A percentile compares a stretch with the other conserved stretches of the same genome.
Evolutionary conservation across 2,329 filamentous ascomycete genomes (phyloP).

Genomic region (Gliomastix tumulicola): DNA sequence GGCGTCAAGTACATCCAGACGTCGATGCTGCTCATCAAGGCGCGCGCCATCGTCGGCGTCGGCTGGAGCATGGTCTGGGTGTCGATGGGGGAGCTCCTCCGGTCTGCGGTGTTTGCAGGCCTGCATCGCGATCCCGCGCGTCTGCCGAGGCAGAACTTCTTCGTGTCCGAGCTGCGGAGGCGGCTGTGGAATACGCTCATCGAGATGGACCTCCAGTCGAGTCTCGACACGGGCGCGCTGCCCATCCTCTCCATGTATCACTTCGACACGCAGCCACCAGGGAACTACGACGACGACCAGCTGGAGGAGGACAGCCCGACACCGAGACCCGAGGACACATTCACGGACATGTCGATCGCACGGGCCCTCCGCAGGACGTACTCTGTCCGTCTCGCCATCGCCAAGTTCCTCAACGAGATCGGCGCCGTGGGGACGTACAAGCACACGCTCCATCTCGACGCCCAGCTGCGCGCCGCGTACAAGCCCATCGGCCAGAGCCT

Average conservation of each 20-base stretch:
- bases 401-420: constrained; percentile 35
- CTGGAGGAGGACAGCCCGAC: constrained; percentile 14
- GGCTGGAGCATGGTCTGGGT: constrained; percentile 42
- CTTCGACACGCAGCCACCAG: constrained; percentile 40
- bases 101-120: constrained; percentile 41
- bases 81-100: constrained; percentile 32
- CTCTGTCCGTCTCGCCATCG: constrained; percentile 31
- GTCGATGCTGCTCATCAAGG: constrained; percentile 33
- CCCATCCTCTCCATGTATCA: constrained; percentile 34
- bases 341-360: constrained; percentile 31
- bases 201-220: constrained; percentile 37
- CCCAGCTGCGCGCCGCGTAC: constrained; percentile 32
- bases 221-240: constrained; percentile 36
- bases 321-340: constrained; percentile 22
- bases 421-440: constrained; percentile 28
- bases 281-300: constrained; percentile 43
- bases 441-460: constrained; percentile 34
- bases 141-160: constrained; percentile 24
- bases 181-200: constrained; percentile 46
- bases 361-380: constrained; percentile 35
- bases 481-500: constrained; percentile 27
- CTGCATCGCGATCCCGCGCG: constrained; percentile 39
- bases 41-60: constrained; percentile 25
- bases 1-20: constrained; percentile 43
- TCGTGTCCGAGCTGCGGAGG: constrained; percentile 38